These are phyloP conservation scores for Plasmodium sp. DNA, from an alignment of 169 alveolate species.

Conservation along the genomic window DNA sequence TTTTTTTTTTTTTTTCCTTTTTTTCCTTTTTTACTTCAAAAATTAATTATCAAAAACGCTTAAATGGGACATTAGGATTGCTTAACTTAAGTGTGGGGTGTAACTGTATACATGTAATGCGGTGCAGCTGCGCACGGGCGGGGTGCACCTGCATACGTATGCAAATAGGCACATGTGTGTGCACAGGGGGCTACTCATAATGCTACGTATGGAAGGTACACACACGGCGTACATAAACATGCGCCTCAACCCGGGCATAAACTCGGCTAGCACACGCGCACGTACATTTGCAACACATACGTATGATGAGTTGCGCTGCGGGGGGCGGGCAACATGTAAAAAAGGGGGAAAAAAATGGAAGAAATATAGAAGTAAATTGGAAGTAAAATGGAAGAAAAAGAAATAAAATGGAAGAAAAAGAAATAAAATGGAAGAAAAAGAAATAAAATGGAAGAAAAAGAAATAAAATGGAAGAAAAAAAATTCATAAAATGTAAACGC, in stretches of 20 bases:
- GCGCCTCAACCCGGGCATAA: background rate
- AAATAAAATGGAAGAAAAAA: background rate
- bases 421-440: no score
- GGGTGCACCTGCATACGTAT: constrained; percentile 3
- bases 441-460: no score
- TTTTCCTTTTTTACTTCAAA: constrained; percentile 28
- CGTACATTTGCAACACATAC: background rate
- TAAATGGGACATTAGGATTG: background rate
- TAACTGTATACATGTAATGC: background rate
- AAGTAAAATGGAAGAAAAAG: no score
- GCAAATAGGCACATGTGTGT: background rate
- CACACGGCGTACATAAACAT: background rate
- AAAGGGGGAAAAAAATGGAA: background rate
- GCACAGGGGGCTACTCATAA: background rate
- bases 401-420: no score
- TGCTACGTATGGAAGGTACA: background rate
- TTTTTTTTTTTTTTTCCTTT: background rate
- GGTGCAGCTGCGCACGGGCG: background rate
- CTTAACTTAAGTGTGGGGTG: background rate
- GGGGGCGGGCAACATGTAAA: background rate
- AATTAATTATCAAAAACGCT: constrained; percentile 38
- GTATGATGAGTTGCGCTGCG: background rate
- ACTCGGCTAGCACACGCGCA: background rate
- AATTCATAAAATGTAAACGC: constrained; percentile 12
- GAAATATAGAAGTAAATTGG: no score